Conservation (phyloP, 352 stramenopile genomes). For the Pythium guiyangense region DNA sequence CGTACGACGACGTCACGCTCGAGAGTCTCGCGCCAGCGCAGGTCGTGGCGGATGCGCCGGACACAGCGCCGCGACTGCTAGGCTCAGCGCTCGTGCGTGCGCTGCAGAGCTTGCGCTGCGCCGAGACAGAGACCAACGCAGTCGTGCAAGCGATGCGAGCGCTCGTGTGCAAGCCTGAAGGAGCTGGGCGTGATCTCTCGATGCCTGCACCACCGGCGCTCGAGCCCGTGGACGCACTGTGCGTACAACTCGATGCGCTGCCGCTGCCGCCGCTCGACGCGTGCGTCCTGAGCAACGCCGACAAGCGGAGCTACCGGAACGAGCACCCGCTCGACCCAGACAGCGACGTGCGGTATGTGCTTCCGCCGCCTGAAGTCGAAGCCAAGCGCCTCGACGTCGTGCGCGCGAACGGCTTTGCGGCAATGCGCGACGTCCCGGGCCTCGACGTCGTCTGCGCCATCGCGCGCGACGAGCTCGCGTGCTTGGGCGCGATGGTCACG, state of each 20-base stretch:
- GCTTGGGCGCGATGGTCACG: conserved; percentile 53
- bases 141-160: conserved; percentile 16
- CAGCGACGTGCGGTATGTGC: background rate
- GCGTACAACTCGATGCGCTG: conserved; percentile 1
- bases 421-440: background rate
- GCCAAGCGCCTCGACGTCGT: background rate
- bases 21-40: conserved; percentile 5
- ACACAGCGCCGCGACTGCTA: background rate
- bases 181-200: too few species aligned
- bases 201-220: background rate
- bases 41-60: conserved; percentile 5
- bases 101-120: conserved; percentile 8
- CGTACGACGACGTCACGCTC: conserved; percentile 14
- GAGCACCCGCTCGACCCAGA: conserved; percentile 3
- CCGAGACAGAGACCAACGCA: conserved; percentile 16
- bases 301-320: conserved; percentile 4
- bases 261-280: conserved; percentile 1
- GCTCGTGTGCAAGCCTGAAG: too few species aligned
- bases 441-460: conserved; percentile 53
- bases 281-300: conserved; percentile 9
- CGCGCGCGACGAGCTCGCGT: conserved; percentile 46
- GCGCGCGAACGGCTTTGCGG: background rate
- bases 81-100: conserved; percentile 13
- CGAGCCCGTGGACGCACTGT: conserved; percentile 6
- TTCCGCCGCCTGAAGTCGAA: too few species aligned